Evolutionary conservation across 2,329 filamentous ascomycete genomes (phyloP).

Genomic region (Scopulariopsis brevicaulis): DNA sequence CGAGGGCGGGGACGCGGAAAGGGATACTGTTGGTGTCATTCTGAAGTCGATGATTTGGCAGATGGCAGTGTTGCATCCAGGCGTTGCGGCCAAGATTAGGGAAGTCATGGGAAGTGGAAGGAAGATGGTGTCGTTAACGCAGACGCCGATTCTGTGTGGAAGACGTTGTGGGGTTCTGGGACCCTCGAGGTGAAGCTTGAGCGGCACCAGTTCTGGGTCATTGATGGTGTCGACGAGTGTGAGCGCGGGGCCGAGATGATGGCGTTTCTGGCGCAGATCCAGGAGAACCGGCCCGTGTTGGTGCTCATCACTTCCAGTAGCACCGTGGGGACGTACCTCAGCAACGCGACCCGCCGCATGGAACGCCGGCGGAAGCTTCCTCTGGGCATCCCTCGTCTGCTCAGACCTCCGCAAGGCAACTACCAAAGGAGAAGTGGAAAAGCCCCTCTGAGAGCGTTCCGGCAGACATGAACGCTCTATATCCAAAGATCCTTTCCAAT

Average conservation of each 20-base stretch:
- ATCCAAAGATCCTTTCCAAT: not conserved
- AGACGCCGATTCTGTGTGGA: not conserved
- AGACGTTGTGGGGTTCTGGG: not conserved
- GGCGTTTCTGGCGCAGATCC: not conserved
- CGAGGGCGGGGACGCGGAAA: conserved; percentile 3
- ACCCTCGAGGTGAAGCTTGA: conserved; percentile 6
- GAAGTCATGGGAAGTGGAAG: not conserved
- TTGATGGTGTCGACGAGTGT: conserved; percentile 24
- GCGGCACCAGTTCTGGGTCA: conserved; percentile 18
- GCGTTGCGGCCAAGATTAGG: not conserved
- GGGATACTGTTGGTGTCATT: not conserved
- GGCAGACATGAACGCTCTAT: not conserved
- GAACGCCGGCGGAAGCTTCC: not conserved
- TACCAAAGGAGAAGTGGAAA: not conserved
- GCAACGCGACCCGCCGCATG: not conserved
- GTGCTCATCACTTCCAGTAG: not conserved
- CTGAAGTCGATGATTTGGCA: not conserved
- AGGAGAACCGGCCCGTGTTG: not conserved
- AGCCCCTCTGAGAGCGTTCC: not conserved
- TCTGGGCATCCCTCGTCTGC: not conserved
- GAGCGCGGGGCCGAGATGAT: not conserved
- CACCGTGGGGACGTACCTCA: not conserved
- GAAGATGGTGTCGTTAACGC: not conserved
- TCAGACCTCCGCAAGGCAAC: not conserved
- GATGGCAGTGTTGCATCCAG: not conserved